Evolutionary conservation across 2,329 filamentous ascomycete species (phyloP).

Genomic region (Neocucurbitaria cava): DNA sequence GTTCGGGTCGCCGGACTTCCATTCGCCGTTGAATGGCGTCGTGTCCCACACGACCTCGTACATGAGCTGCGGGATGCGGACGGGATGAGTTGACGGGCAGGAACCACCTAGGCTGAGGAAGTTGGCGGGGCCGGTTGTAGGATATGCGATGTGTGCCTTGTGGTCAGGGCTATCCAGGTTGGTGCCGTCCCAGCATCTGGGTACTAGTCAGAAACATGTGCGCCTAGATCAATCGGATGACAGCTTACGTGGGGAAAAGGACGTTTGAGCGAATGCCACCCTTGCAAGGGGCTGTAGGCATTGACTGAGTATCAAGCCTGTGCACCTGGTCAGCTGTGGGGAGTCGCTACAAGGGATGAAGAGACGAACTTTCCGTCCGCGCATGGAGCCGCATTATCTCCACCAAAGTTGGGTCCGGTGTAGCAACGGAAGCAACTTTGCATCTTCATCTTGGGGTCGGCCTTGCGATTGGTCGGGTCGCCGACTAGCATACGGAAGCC

Average conservation of each 20-base stretch:
- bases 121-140: conserved; percentile 36
- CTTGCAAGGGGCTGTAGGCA: conserved; percentile 26
- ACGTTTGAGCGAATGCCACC: conserved; percentile 42
- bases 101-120: conserved; percentile 39
- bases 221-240: background rate
- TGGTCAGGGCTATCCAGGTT: conserved; percentile 57
- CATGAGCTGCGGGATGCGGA: conserved; percentile 57
- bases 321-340: no score
- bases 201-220: conserved; percentile 37
- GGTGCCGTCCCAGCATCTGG: conserved; percentile 58
- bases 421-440: conserved; percentile 58
- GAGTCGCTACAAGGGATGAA: no score
- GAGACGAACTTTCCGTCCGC: no score
- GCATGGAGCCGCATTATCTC: conserved; percentile 48
- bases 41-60: conserved; percentile 57
- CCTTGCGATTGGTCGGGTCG: conserved; percentile 23
- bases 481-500: conserved; percentile 57
- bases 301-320: conserved; percentile 10
- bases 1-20: conserved; percentile 33
- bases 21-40: conserved; percentile 40
- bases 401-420: conserved; percentile 52
- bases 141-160: conserved; percentile 59
- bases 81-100: conserved; percentile 53
- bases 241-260: conserved; percentile 31
- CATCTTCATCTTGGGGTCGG: conserved; percentile 17